Percentiles rank a stretch among this genome's conserved stretches.
phyloP scores from a whole-genome alignment of 2,329 filamentous ascomycete species.

The Cryphonectria nitschkei region DNA sequence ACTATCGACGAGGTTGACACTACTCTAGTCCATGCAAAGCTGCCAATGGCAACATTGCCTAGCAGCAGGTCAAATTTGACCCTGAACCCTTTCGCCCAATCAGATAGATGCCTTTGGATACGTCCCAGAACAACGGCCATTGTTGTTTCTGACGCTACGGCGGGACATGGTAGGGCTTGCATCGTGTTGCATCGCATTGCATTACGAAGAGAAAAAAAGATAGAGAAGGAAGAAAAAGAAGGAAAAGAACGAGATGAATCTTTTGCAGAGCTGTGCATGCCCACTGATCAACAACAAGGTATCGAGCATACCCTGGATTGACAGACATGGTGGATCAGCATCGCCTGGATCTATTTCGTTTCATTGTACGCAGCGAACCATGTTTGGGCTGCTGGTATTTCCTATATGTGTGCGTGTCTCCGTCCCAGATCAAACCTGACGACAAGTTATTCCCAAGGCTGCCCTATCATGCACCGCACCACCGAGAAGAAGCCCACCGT shows the following conservation, averaged over 20 bases:
- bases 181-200: neutral
- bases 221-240: neutral
- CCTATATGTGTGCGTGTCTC: neutral
- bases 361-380: neutral
- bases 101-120: too few species aligned
- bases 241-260: neutral
- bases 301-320: too few species aligned
- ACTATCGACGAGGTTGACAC: neutral
- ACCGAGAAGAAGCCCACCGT: neutral
- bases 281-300: neutral
- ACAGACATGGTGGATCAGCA: neutral
- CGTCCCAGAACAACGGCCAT: neutral
- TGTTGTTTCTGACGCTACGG: neutral
- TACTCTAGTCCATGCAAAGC: too few species aligned
- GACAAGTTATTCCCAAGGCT: neutral
- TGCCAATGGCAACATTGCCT: too few species aligned
- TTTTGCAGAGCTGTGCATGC: neutral
- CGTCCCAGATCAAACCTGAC: neutral
- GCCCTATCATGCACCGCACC: neutral
- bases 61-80: too few species aligned
- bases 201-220: neutral
- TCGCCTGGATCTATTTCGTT: neutral
- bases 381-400: neutral
- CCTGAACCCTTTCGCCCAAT: too few species aligned
- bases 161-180: neutral